Percentiles rank a stretch among this genome's conserved stretches.
Evolutionary conservation across 228 moss, liverwort and hornwort genomes (phyloP).

Genomic region (Sphagnum magellanicum): DNA sequence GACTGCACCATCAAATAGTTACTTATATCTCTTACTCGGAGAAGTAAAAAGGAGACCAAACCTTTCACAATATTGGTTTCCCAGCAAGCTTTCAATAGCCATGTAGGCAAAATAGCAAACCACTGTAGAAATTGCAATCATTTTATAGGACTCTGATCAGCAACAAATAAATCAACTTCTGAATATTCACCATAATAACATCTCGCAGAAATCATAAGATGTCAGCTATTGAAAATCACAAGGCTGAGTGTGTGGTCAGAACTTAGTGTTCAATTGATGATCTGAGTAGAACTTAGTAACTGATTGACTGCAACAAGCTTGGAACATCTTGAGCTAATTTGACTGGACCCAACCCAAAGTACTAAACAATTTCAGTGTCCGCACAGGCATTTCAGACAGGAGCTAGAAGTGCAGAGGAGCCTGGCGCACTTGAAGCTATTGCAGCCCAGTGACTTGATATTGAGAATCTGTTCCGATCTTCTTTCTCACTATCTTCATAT

Average conservation of each 20-base stretch:
- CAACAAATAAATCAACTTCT: no score
- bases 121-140: no score
- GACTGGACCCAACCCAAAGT: constrained; percentile 22
- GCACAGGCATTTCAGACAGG: constrained; percentile 13
- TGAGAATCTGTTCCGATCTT: constrained; percentile 6
- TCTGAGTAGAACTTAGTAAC: constrained; percentile 18
- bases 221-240: no score
- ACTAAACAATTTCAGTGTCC: constrained; percentile 14
- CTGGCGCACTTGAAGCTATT: not conserved
- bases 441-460: constrained; percentile 5
- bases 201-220: no score
- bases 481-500: constrained; percentile 12
- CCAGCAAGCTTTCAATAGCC: constrained; percentile 79
- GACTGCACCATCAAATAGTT: not conserved
- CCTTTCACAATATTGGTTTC: constrained; percentile 90
- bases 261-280: constrained; percentile 14
- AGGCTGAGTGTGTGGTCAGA: no score
- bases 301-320: constrained; percentile 14
- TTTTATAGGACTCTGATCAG: no score
- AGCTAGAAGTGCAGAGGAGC: constrained; percentile 7
- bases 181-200: no score
- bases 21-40: constrained; percentile 59
- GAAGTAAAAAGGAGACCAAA: constrained; percentile 47
- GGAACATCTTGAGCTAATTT: constrained; percentile 4
- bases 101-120: constrained; percentile 58